Conservation (phyloP, 768 basidiomycete species). For the Lactarius pseudohatsudake region DNA sequence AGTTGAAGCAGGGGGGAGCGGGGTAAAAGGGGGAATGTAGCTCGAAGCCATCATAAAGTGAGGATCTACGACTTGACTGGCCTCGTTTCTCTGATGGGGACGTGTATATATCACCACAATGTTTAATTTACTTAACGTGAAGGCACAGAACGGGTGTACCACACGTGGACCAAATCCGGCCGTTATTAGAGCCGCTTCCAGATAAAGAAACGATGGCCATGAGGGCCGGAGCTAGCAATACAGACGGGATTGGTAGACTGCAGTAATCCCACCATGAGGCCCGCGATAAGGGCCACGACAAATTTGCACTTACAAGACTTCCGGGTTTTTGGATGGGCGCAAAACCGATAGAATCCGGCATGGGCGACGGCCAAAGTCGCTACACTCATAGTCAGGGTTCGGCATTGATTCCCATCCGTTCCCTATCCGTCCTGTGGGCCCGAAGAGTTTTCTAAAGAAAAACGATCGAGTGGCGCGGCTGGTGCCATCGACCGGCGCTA, state of each 20-base stretch:
- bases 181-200: neutral
- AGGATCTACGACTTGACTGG: neutral
- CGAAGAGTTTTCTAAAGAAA: neutral
- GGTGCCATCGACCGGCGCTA: neutral
- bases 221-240: neutral
- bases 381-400: too few species aligned
- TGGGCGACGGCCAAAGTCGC: neutral
- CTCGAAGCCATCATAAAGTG: neutral
- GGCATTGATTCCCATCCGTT: neutral
- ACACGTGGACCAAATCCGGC: neutral
- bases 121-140: neutral
- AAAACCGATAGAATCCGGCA: neutral
- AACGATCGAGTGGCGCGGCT: neutral
- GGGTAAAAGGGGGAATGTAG: neutral
- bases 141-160: neutral
- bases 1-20: neutral
- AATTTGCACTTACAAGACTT: neutral
- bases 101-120: neutral
- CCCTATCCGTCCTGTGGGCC: too few species aligned
- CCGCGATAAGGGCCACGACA: neutral
- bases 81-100: neutral
- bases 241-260: neutral
- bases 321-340: neutral
- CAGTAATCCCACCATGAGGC: neutral
- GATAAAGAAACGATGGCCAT: neutral